Base-by-base conservation (phyloP, 163 green algal species). In the Scenedesmus sp. region DNA sequence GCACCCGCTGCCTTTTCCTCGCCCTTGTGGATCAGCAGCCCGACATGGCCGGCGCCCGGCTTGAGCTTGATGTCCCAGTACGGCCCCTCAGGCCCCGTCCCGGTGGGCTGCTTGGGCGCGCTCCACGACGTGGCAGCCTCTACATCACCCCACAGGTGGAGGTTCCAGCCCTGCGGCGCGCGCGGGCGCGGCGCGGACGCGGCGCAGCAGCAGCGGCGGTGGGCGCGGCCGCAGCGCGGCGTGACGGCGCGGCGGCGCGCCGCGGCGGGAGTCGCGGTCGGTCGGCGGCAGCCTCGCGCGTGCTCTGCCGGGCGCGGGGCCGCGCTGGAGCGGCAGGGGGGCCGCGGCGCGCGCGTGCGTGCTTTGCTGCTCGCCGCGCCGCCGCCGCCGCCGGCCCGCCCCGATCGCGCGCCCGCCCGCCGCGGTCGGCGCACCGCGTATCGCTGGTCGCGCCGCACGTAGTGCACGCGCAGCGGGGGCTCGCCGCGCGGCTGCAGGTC, bases 71-170 rank as follows among this genome's bases (percentile, higher is more conserved):
- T 39, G 42, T 86, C 75, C 81, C 81, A 86, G 39, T 57, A 62
- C 26, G 80, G 66, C 11, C 67, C 81, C 20, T 69, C 63, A 20
- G 67, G 56, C 18, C 34, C 71, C 33, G 26, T 87, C 70, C 70
- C 78, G 17, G 65, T 70, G 3, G 84, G 84, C 0, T 72, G 60
- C 22, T 87, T 34, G 3, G 81, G 76, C 6, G 51, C 36, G 42
- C 69, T 60, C 84, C 86, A 90, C 17, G 83, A 60, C 2, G 87
- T 91, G 18, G 77, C 39, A 22, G 80, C 24, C 20, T 56, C 42
- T 11, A 84, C 84, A 62, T 92, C 86, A 28, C 84, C 86, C 88
- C 88, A 92, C 3, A 86, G 58, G 60, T 90, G 88, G 20, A 92
- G 50, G 4, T 84, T 80, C 84, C 84, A 92, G 26, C 79, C 82